phyloP scores from a whole-genome alignment of 345 rosid genomes.

The Nephelium lappaceum region DNA sequence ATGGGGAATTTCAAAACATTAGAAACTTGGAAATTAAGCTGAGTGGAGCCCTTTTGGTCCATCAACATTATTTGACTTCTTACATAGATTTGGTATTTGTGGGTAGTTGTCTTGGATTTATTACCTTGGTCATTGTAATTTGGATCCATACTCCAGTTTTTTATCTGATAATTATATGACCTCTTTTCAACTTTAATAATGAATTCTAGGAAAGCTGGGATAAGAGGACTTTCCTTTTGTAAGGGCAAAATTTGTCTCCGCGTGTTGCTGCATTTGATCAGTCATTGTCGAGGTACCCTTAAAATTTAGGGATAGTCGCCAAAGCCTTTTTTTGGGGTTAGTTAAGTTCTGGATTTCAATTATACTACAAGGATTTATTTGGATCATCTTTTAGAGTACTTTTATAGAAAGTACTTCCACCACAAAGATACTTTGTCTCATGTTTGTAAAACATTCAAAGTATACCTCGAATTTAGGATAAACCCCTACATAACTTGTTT shows the following conservation, averaged over 20 bases:
- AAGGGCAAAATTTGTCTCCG: not conserved
- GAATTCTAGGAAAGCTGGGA: not conserved
- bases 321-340: not conserved
- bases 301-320: not conserved
- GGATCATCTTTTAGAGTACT: no score
- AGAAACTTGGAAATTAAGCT: not conserved
- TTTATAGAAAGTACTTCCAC: no score
- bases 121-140: not conserved
- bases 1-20: not conserved
- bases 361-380: no score
- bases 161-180: not conserved
- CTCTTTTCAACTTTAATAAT: not conserved
- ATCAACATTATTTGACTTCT: conserved; percentile 6
- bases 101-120: conserved; percentile 1
- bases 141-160: not conserved
- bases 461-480: no score
- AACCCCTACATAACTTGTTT: no score
- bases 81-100: not conserved
- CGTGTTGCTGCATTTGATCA: no score
- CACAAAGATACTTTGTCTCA: no score
- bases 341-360: not conserved
- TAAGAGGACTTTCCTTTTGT: not conserved
- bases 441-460: no score
- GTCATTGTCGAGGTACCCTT: no score
- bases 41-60: not conserved